Percentiles rank a stretch among this genome's conserved stretches.
Evolutionary conservation across 306 rosid species (phyloP).

Genomic region (Acacia confusa): DNA sequence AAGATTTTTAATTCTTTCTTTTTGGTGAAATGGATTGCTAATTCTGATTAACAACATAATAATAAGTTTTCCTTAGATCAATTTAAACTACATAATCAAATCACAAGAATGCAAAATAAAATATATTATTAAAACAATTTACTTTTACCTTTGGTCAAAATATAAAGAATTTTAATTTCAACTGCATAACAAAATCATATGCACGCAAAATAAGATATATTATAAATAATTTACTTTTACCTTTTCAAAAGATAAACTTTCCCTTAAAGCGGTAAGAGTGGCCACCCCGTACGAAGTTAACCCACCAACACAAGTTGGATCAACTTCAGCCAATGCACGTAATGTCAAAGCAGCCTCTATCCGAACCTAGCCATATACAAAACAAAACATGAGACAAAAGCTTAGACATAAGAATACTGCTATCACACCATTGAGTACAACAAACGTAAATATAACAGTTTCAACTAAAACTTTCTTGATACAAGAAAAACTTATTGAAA

Average conservation of each 20-base stretch:
- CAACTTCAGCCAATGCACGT: slow-evolving; percentile 90
- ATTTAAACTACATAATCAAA: background rate
- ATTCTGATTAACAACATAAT: background rate
- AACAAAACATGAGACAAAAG: slow-evolving; percentile 19
- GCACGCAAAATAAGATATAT: slow-evolving; percentile 7
- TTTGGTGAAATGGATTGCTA: background rate
- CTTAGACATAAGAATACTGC: slow-evolving; percentile 7
- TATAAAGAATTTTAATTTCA: background rate
- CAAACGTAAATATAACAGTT: slow-evolving; percentile 13
- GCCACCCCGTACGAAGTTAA: slow-evolving; percentile 91
- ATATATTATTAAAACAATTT: slow-evolving; percentile 19
- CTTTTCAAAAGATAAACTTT: slow-evolving; percentile 89
- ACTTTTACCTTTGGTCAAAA: slow-evolving; percentile 67
- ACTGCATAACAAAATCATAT: background rate
- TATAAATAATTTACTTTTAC: slow-evolving; percentile 42
- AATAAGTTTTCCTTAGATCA: background rate
- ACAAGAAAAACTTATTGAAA: background rate
- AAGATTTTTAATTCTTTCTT: background rate
- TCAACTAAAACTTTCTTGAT: background rate
- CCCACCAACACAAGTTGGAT: slow-evolving; percentile 98
- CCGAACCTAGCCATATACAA: slow-evolving; percentile 66
- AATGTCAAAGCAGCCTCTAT: slow-evolving; percentile 90
- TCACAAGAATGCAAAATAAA: background rate
- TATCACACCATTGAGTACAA: background rate
- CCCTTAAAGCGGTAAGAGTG: slow-evolving; percentile 83